Evolutionary conservation across 129 eudicot species (phyloP), one percentile per base, ranked within the genome.

Genomic region (Oenanthe sinensis): DNA sequence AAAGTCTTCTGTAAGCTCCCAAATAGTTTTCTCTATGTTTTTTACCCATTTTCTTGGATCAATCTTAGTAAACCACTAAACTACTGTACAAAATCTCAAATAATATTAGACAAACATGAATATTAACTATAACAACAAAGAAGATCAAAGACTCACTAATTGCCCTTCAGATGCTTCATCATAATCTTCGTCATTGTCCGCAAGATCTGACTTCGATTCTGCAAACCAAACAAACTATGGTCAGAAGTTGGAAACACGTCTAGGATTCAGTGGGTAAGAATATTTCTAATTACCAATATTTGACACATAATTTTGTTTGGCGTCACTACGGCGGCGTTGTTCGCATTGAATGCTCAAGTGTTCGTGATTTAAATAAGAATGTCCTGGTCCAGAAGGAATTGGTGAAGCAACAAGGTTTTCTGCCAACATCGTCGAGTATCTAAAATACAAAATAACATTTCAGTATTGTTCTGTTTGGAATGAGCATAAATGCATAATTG

Each of bases 381-480:
- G 79, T 16, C 77, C 77, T 55, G 86, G 81, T 76, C 79, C 83
- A 37, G 79, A 58, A 39, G 85, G 83, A 74, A 58, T 72, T 47
- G 92, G 85, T 55, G 97, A 65, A 58, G 80, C 87, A 58, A 85
- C 93, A 82, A 96, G 99, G 84, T 96, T 96, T 81, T 96, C 97
- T 46, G 99, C 99, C 77, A 96, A 91, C 99, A 92, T 96, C 50
- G 97, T 92, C 43, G 99, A 96, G 85, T 96, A 96, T 92, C 99
- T 96, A 81, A 69, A 60, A 73, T 71, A 22, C 33, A 60, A 76
- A 77, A 74, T 20, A 79, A 50, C 17, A 70, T 37, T 71, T 33
- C 47, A 67, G 19, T 26, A 77, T 28, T 39, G 54, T 30, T 40
- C 72, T 40, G 44, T 39, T n/a, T 40, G 44, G 62, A 22, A 75